Conservation (phyloP, 805 yeast species). For the Candida tibetensis region DNA sequence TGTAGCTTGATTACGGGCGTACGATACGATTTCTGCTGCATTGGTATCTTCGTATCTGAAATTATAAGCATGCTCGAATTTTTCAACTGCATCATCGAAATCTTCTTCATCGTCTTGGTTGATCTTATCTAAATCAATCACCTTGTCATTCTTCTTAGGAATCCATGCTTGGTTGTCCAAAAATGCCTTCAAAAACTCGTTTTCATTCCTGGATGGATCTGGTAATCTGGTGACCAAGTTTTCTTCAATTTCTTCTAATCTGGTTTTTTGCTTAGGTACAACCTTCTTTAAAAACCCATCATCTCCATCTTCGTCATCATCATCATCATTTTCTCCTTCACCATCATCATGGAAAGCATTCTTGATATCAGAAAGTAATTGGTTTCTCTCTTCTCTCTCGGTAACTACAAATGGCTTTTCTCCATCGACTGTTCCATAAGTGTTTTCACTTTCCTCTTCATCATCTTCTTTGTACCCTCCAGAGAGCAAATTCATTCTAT, state of each 20-base stretch:
- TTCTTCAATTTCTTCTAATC: constrained; percentile 21
- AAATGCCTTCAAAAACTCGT: constrained; percentile 70
- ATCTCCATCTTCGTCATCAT: constrained; percentile 28
- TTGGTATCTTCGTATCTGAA: constrained; percentile 92
- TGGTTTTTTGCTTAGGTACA: constrained; percentile 31
- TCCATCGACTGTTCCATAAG: constrained; percentile 44
- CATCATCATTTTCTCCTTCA: constrained; percentile 43
- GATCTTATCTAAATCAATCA: constrained; percentile 48
- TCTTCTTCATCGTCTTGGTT: constrained; percentile 70
- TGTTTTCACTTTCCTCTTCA: constrained; percentile 41
- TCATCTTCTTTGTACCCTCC: constrained; percentile 60
- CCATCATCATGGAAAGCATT: constrained; percentile 51
- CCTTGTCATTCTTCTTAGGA: constrained; percentile 64
- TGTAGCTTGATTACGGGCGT: constrained; percentile 93
- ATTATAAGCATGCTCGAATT: constrained; percentile 88
- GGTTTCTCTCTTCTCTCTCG: constrained; percentile 70
- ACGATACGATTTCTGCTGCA: constrained; percentile 86
- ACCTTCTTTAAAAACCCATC: constrained; percentile 55
- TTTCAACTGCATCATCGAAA: constrained; percentile 88
- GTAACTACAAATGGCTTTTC: constrained; percentile 72
- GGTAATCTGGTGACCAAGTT: constrained; percentile 47
- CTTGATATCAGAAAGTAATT: constrained; percentile 75
- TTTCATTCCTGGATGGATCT: constrained; percentile 53
- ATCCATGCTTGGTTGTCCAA: constrained; percentile 85
- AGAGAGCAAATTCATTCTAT: constrained; percentile 74